These are phyloP conservation scores for Saccharomyces hybrid DNA, from an alignment of 1,139 yeast genomes.

Conservation along the genomic window DNA sequence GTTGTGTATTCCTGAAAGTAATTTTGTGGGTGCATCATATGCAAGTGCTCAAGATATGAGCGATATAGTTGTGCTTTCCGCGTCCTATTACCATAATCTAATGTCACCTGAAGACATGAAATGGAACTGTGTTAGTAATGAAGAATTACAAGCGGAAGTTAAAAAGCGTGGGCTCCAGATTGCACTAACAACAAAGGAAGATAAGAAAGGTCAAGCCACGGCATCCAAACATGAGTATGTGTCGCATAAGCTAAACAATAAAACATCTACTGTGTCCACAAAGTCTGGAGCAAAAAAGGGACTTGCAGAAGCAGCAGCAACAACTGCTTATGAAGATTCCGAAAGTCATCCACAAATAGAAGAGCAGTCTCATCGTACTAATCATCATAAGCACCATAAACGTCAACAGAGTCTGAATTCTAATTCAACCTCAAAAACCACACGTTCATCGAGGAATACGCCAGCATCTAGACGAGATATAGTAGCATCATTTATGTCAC, in stretches of 20 bases:
- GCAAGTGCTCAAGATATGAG: slow-evolving; percentile 47
- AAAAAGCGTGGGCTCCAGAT: slow-evolving; percentile 40
- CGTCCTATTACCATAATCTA: slow-evolving; percentile 45
- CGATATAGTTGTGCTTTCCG: slow-evolving; percentile 56
- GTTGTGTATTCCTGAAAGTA: slow-evolving; percentile 46
- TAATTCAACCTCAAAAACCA: neutral
- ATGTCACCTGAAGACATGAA: slow-evolving; percentile 40
- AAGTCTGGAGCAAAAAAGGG: slow-evolving; percentile 19
- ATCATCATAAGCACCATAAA: slow-evolving; percentile 7
- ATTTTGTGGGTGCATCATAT: slow-evolving; percentile 46
- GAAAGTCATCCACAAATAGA: slow-evolving; percentile 9
- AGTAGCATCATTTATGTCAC: slow-evolving; percentile 1
- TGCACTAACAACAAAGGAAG: neutral
- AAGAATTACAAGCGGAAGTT: slow-evolving; percentile 39
- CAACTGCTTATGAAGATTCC: slow-evolving; percentile 23
- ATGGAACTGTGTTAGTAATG: slow-evolving; percentile 42
- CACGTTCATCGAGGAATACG: neutral
- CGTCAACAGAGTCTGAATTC: slow-evolving; percentile 9
- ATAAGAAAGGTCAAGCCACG: neutral
- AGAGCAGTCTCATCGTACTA: neutral
- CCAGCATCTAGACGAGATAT: neutral
- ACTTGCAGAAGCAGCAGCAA: slow-evolving; percentile 25
- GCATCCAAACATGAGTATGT: neutral
- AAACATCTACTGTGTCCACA: slow-evolving; percentile 8
- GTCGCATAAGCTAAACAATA: neutral